Evolutionary conservation across 495 filamentous ascomycete species (phyloP).

Genomic region (Articulospora tetracladia): DNA sequence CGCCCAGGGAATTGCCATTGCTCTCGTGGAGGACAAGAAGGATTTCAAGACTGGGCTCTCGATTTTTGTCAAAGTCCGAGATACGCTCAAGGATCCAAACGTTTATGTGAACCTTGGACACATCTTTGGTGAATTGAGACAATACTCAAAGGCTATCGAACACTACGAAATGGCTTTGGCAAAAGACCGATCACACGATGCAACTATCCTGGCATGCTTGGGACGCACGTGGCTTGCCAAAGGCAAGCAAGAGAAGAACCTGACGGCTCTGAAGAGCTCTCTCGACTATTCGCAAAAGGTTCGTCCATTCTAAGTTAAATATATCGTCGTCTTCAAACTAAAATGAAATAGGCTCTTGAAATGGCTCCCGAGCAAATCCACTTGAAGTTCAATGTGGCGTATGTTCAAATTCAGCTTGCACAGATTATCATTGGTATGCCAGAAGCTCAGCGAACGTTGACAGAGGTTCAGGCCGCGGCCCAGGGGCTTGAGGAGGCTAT

Average conservation of each 20-base stretch:
- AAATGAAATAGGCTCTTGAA: constrained; percentile 57
- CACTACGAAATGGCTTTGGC: constrained; percentile 87
- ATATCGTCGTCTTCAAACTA: constrained; percentile 21
- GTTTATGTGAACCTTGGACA: constrained; percentile 92
- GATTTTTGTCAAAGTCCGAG: constrained; percentile 82
- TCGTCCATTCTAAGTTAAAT: constrained; percentile 13
- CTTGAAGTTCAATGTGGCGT: constrained; percentile 96
- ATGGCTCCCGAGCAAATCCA: constrained; percentile 79
- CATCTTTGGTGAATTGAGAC: constrained; percentile 81
- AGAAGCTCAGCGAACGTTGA: constrained; percentile 70
- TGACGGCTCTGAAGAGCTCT: constrained; percentile 78
- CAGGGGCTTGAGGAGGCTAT: constrained; percentile 90
- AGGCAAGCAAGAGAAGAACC: constrained; percentile 74
- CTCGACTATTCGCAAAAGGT: constrained; percentile 82
- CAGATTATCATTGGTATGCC: constrained; percentile 69
- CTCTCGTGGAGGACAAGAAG: constrained; percentile 88
- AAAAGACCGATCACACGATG: constrained; percentile 76
- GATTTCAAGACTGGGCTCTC: constrained; percentile 75
- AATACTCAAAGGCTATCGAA: constrained; percentile 87
- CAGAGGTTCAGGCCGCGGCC: constrained; percentile 58
- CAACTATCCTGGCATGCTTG: constrained; percentile 81
- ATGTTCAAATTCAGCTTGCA: constrained; percentile 91
- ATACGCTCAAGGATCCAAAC: constrained; percentile 80
- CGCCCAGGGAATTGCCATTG: constrained; percentile 92
- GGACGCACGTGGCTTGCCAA: constrained; percentile 90